These are phyloP conservation scores for Phytophthora constricta DNA, from an alignment of 352 stramenopile species.

Conservation along the genomic window DNA sequence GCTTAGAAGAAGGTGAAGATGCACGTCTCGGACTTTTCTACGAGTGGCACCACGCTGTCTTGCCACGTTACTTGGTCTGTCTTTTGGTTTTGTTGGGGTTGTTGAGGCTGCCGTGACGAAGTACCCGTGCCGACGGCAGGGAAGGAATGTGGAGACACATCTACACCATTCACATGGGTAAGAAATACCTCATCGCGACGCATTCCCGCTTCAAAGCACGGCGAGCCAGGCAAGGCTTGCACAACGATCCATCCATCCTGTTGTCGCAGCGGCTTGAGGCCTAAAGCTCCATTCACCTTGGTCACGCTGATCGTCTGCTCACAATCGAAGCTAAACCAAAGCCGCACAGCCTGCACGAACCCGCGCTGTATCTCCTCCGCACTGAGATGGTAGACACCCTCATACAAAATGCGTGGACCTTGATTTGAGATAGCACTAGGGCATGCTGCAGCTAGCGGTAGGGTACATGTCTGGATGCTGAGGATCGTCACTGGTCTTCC, in stretches of 20 bases:
- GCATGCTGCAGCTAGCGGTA: constrained; percentile 67
- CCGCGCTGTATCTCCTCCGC: constrained; percentile 55
- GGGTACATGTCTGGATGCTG: constrained; percentile 67
- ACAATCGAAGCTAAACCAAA: constrained; percentile 87
- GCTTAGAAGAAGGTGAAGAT: constrained; percentile 82
- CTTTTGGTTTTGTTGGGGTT: constrained; percentile 27
- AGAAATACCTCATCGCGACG: constrained; percentile 75
- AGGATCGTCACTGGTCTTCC: constrained; percentile 70
- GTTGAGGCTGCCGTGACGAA: constrained; percentile 20
- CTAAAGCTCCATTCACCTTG: constrained; percentile 71
- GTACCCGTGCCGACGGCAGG: constrained; percentile 47
- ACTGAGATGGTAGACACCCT: constrained; percentile 66
- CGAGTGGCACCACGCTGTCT: constrained; percentile 75
- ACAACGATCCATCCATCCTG: constrained; percentile 83
- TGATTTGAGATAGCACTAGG: constrained; percentile 72
- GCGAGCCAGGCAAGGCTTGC: constrained; percentile 67
- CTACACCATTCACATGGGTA: constrained; percentile 82
- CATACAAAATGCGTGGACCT: constrained; percentile 60
- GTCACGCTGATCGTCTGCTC: constrained; percentile 82
- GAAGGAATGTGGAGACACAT: constrained; percentile 78
- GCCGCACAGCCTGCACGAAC: constrained; percentile 71
- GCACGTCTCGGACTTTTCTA: constrained; percentile 78
- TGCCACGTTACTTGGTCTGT: constrained; percentile 66
- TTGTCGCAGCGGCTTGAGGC: constrained; percentile 73
- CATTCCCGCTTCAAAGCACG: constrained; percentile 78